Percentiles rank a stretch among this genome's conserved stretches.
Evolutionary conservation across 106 monocot species (phyloP).

Genomic region (Dendrobium officinale): DNA sequence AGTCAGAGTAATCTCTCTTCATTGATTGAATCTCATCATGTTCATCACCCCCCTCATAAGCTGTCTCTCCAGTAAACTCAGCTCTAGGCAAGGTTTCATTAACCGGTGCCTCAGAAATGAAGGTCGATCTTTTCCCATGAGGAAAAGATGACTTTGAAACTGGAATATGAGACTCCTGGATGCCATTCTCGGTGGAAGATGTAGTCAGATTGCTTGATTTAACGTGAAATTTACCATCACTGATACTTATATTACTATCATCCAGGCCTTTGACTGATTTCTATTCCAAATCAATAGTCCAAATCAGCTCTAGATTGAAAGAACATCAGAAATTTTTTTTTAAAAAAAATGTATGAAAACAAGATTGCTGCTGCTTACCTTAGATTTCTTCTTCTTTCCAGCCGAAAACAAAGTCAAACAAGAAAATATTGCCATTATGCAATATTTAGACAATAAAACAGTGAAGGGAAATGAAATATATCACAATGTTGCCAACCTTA

Average conservation of each 20-base stretch:
- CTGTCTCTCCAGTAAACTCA: slow-evolving; percentile 22
- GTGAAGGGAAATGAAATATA: background rate
- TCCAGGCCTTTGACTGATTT: slow-evolving; percentile 13
- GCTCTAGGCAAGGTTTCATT: slow-evolving; percentile 5
- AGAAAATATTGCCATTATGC: slow-evolving; percentile 41
- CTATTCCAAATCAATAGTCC: slow-evolving; percentile 22
- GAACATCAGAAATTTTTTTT: background rate
- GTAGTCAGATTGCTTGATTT: slow-evolving; percentile 30
- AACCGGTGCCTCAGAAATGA: slow-evolving; percentile 8
- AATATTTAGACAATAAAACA: background rate
- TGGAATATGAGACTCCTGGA: slow-evolving; percentile 8
- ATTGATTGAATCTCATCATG: slow-evolving; percentile 51
- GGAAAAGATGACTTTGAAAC: background rate
- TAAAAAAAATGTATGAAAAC: background rate
- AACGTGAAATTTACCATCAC: slow-evolving; percentile 19
- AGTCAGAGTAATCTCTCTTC: slow-evolving; percentile 55
- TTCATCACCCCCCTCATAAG: slow-evolving; percentile 71
- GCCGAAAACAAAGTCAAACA: slow-evolving; percentile 51
- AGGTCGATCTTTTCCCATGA: background rate
- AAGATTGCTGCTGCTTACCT: slow-evolving; percentile 25
- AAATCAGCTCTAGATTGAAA: background rate
- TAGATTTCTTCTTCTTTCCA: slow-evolving; percentile 64
- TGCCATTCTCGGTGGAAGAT: slow-evolving; percentile 3
- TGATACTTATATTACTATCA: slow-evolving; percentile 12
- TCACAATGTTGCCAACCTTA: background rate